Conservation (phyloP, 768 basidiomycete species). For the Cystobasidium onofrii region DNA sequence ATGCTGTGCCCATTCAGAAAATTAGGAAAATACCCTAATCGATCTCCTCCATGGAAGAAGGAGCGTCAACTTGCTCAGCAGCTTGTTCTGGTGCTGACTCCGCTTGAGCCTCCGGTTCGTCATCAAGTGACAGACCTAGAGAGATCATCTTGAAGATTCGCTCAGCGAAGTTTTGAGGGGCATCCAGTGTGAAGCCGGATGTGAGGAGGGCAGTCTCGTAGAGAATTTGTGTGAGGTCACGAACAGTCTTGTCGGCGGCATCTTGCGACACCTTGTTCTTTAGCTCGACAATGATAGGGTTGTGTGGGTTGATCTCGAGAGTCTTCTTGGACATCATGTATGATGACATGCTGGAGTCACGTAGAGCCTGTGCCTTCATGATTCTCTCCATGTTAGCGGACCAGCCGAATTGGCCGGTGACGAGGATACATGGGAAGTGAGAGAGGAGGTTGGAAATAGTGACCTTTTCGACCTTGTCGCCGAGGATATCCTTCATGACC, state of each 20-base stretch:
- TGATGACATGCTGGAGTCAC: conserved; percentile 93
- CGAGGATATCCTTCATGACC: conserved; percentile 94
- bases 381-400: conserved; percentile 98
- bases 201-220: conserved; percentile 96
- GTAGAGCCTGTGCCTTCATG: conserved; percentile 97
- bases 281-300: conserved; percentile 91
- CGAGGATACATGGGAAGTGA: conserved; percentile 54
- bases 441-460: conserved; percentile 88
- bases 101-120: conserved; percentile 50
- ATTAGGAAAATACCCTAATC: too few species aligned
- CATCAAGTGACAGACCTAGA: conserved; percentile 72
- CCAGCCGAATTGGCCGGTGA: conserved; percentile 97
- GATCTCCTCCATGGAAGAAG: conserved; percentile 49
- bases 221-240: conserved; percentile 87
- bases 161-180: conserved; percentile 87
- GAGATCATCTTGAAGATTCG: conserved; percentile 97
- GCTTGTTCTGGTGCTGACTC: conserved; percentile 45
- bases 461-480: conserved; percentile 99
- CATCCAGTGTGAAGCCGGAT: conserved; percentile 89
- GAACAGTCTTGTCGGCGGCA: conserved; percentile 92
- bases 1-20: too few species aligned
- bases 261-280: conserved; percentile 92
- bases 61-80: too few species aligned
- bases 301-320: conserved; percentile 83
- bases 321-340: conserved; percentile 96